Evolutionary conservation across 2,329 filamentous ascomycete genomes (phyloP).

Genomic region (Xylariaceae sp.): DNA sequence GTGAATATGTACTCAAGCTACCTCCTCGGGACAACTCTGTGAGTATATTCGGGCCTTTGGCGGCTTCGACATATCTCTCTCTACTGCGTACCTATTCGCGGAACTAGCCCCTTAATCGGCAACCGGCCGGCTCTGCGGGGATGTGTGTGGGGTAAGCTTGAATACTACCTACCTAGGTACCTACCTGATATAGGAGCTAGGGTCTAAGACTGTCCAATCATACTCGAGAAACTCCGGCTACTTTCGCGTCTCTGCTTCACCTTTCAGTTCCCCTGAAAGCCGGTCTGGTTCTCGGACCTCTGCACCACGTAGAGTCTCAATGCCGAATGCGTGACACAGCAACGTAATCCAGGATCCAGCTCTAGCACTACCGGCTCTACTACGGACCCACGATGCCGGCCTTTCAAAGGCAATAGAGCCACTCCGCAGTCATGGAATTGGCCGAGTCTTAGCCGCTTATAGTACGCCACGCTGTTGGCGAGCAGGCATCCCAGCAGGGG

Average conservation of each 20-base stretch:
- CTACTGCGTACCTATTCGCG: constrained; percentile 1
- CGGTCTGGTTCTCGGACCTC: background rate
- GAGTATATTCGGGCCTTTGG: constrained; percentile 18
- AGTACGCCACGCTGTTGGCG: background rate
- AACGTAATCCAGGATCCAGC: background rate
- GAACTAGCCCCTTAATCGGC: too few relatives aligned
- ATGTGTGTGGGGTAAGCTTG: background rate
- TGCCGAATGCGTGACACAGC: background rate
- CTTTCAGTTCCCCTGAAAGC: background rate
- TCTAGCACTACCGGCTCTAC: background rate
- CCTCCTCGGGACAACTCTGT: background rate
- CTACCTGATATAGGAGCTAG: too few relatives aligned
- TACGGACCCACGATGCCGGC: background rate
- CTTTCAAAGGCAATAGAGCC: too few relatives aligned
- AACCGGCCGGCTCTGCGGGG: background rate
- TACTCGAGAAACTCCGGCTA: background rate
- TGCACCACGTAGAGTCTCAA: background rate
- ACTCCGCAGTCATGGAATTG: too few relatives aligned
- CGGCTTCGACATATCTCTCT: constrained; percentile 1
- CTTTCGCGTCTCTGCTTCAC: background rate
- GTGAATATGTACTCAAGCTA: too few relatives aligned
- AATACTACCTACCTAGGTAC: too few relatives aligned
- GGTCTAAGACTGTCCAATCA: background rate
- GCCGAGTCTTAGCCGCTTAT: background rate
- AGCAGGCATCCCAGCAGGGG: too few relatives aligned